phyloP scores from a whole-genome alignment of 2,329 filamentous ascomycete genomes.

The Diplocarpon rosae region DNA sequence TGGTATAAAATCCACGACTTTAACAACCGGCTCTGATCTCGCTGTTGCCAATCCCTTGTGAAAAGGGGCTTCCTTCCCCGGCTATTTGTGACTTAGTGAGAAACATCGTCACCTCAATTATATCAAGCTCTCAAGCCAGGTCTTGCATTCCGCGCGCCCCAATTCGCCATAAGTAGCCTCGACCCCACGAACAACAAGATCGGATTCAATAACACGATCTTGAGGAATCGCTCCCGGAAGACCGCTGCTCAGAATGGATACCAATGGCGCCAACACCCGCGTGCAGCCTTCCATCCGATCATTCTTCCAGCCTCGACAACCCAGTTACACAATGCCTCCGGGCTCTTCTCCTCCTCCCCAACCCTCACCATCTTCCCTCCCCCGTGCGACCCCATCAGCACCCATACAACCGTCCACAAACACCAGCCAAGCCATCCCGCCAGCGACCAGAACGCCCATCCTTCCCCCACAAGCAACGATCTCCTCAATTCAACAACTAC shows the following conservation, averaged over 20 bases:
- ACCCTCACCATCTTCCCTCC: neutral
- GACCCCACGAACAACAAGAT: too few species aligned
- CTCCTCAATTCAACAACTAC: slow-evolving; percentile 36
- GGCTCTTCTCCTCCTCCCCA: slow-evolving; percentile 11
- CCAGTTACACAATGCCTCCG: slow-evolving; percentile 34
- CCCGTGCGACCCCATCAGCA: neutral
- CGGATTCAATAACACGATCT: too few species aligned
- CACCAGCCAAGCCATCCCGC: slow-evolving; percentile 5
- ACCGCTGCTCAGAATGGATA: slow-evolving; percentile 9
- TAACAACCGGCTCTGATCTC: too few species aligned
- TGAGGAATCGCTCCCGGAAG: too few species aligned
- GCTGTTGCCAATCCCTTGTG: too few species aligned
- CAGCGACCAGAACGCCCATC: slow-evolving; percentile 17
- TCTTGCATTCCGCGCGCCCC: too few species aligned
- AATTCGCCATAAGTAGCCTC: too few species aligned
- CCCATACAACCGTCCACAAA: slow-evolving; percentile 13
- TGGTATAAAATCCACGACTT: too few species aligned
- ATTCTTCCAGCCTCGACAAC: slow-evolving; percentile 45
- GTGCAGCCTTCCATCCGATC: slow-evolving; percentile 48
- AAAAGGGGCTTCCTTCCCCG: too few species aligned
- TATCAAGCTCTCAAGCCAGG: too few species aligned
- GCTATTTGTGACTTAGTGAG: too few species aligned
- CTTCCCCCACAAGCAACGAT: slow-evolving; percentile 39
- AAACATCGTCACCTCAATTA: too few species aligned
- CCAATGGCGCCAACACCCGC: slow-evolving; percentile 6